These are phyloP conservation scores for Aspergillus panamensis DNA, from an alignment of 495 filamentous ascomycete species.

Conservation along the genomic window DNA sequence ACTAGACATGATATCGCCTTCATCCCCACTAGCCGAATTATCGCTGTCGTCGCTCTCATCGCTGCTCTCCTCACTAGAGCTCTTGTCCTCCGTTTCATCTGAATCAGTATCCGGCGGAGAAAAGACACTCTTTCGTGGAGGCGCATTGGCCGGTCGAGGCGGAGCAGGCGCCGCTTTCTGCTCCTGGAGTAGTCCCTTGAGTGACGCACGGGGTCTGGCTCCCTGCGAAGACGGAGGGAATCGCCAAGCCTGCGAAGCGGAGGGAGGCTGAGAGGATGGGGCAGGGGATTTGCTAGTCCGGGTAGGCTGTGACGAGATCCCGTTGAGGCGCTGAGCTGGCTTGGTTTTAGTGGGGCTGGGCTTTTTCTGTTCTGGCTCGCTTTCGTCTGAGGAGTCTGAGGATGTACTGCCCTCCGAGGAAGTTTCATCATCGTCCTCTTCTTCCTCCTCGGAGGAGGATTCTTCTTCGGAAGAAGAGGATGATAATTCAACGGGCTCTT, in stretches of 20 bases:
- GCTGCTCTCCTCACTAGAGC: slow-evolving; percentile 3
- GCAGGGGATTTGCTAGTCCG: not conserved
- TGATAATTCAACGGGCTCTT: slow-evolving; percentile 4
- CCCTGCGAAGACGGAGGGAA: not conserved
- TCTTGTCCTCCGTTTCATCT: slow-evolving; percentile 19
- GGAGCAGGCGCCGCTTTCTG: not conserved
- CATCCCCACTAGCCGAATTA: not conserved
- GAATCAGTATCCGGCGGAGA: slow-evolving; percentile 15
- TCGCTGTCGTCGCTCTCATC: slow-evolving; percentile 6
- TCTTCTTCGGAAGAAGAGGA: not conserved
- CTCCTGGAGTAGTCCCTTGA: slow-evolving; percentile 14
- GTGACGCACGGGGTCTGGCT: slow-evolving; percentile 1
- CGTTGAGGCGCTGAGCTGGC: not conserved
- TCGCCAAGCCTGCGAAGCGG: not conserved
- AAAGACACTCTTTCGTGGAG: slow-evolving; percentile 8
- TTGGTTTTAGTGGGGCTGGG: not conserved
- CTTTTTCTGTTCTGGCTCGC: not conserved
- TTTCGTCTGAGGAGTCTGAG: not conserved
- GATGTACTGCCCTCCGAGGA: not conserved
- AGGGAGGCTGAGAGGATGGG: not conserved
- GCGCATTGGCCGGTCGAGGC: not conserved
- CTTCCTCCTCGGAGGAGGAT: not conserved
- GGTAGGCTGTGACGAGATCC: not conserved
- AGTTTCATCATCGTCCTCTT: not conserved
- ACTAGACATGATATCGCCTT: slow-evolving; percentile 20